Evolutionary conservation across 2,329 filamentous ascomycete species (phyloP).

Genomic region (Capronia coronata): DNA sequence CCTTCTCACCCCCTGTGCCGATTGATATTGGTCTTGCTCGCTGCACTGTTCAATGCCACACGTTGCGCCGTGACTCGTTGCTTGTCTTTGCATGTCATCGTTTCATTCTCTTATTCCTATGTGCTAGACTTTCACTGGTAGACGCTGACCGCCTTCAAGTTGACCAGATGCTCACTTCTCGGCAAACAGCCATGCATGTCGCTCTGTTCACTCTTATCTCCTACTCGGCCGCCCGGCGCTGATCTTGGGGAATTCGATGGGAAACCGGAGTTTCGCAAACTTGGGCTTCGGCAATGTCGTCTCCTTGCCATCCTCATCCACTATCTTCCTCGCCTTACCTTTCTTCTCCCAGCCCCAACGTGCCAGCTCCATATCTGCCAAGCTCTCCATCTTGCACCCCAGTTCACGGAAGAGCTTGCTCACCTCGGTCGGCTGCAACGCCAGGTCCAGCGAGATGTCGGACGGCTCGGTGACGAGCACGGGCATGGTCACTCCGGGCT

Average conservation of each 20-base stretch:
- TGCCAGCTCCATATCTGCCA: slow-evolving; percentile 37
- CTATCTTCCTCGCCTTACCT: slow-evolving; percentile 50
- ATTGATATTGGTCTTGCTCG: not conserved
- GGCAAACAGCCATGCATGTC: not conserved
- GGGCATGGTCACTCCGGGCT: slow-evolving; percentile 36
- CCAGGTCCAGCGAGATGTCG: slow-evolving; percentile 42
- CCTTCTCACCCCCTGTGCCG: not conserved
- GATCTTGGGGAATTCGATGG: slow-evolving; percentile 70
- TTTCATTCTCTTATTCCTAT: not conserved
- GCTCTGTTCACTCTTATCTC: slow-evolving; percentile 4
- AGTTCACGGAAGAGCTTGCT: slow-evolving; percentile 42
- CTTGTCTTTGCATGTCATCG: not conserved
- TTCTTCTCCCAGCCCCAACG: slow-evolving; percentile 36
- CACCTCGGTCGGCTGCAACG: slow-evolving; percentile 33
- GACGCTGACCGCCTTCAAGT: too few species aligned
- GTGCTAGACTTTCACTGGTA: not conserved
- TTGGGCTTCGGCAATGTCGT: slow-evolving; percentile 46
- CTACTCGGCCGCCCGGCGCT: slow-evolving; percentile 18
- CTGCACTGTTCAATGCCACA: too few species aligned
- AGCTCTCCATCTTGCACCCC: slow-evolving; percentile 41
- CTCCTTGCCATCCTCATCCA: slow-evolving; percentile 60
- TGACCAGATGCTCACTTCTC: not conserved
- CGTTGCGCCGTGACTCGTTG: too few species aligned
- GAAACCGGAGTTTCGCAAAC: slow-evolving; percentile 67
- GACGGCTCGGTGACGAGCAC: slow-evolving; percentile 37